Percentiles rank a stretch among this genome's conserved stretches.
Evolutionary conservation across 192 early-diverging fungal species (phyloP).

Genomic region (Linnemannia hyalina): DNA sequence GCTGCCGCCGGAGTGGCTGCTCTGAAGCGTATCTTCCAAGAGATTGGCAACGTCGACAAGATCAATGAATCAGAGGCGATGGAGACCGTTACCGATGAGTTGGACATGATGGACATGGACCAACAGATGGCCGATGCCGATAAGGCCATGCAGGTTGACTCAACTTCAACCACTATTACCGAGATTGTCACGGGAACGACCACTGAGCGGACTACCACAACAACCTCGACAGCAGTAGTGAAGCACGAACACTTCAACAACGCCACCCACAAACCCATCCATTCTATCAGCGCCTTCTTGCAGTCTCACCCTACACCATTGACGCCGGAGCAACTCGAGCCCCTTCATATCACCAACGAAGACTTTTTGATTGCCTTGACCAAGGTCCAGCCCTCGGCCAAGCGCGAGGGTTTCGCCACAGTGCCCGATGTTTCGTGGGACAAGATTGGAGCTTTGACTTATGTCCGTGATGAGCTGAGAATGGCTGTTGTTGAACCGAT

Average conservation of each 20-base stretch:
- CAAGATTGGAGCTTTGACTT: constrained; percentile 91
- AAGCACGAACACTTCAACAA: constrained; percentile 4
- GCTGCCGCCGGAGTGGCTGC: constrained; percentile 93
- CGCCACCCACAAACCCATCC: constrained; percentile 63
- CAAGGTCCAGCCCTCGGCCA: constrained; percentile 96
- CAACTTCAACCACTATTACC: constrained; percentile 15
- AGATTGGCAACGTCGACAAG: constrained; percentile 56
- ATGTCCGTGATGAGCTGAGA: constrained; percentile 91
- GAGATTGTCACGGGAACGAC: constrained; percentile 21
- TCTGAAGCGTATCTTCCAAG: constrained; percentile 81
- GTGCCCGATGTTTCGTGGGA: constrained; percentile 97
- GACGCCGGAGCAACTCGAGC: constrained; percentile 83
- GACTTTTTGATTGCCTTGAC: constrained; percentile 90
- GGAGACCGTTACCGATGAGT: constrained; percentile 23
- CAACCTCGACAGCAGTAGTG: background rate
- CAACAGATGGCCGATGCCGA: constrained; percentile 11
- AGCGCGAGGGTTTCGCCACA: constrained; percentile 99
- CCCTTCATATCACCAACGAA: constrained; percentile 82
- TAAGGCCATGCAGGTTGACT: constrained; percentile 18
- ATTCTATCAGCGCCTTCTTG: constrained; percentile 82
- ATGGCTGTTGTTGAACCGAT: constrained; percentile 98
- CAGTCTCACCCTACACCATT: constrained; percentile 78
- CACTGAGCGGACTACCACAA: background rate
- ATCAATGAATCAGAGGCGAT: constrained; percentile 33
- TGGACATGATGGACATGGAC: constrained; percentile 60